Conservation (phyloP, 2,329 filamentous ascomycete species). For the Fusarium buxicola region DNA sequence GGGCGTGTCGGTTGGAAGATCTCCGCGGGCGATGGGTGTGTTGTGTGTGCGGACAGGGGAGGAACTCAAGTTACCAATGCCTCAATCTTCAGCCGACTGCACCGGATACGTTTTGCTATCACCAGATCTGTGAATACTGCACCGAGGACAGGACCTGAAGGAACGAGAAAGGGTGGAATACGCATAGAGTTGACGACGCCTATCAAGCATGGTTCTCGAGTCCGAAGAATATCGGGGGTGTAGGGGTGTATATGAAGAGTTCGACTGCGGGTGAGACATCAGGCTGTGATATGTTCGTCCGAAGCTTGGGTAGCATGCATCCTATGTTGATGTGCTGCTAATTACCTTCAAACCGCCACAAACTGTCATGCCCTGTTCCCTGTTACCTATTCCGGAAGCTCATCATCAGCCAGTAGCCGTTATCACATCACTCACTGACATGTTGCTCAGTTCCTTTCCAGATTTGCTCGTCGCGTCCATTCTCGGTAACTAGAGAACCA, state of each 20-base stretch:
- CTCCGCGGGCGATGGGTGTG: constrained; percentile 63
- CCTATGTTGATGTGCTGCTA: neutral
- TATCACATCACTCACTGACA: constrained; percentile 14
- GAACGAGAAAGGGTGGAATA: neutral
- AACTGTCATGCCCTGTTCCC: neutral
- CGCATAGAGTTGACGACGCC: constrained; percentile 41
- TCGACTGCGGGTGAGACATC: constrained; percentile 23
- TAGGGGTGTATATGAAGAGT: constrained; percentile 7
- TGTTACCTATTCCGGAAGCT: neutral
- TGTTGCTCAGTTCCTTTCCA: neutral
- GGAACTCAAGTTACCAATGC: constrained; percentile 60
- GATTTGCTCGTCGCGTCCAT: constrained; percentile 17
- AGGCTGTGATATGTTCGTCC: constrained; percentile 19
- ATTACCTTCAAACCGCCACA: constrained; percentile 14
- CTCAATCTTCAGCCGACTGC: constrained; percentile 58
- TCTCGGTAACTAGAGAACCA: constrained; percentile 4
- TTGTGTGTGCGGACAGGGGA: constrained; percentile 60
- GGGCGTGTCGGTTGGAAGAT: constrained; percentile 61
- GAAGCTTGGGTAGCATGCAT: constrained; percentile 24
- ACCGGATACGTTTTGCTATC: constrained; percentile 65
- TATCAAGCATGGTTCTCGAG: neutral
- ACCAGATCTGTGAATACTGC: constrained; percentile 61
- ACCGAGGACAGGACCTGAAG: constrained; percentile 38
- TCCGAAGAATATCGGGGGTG: constrained; percentile 32
- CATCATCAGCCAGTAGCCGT: neutral